These are phyloP conservation scores for Kwoniella dejecticola DNA, from an alignment of 768 basidiomycete species.

Conservation along the genomic window DNA sequence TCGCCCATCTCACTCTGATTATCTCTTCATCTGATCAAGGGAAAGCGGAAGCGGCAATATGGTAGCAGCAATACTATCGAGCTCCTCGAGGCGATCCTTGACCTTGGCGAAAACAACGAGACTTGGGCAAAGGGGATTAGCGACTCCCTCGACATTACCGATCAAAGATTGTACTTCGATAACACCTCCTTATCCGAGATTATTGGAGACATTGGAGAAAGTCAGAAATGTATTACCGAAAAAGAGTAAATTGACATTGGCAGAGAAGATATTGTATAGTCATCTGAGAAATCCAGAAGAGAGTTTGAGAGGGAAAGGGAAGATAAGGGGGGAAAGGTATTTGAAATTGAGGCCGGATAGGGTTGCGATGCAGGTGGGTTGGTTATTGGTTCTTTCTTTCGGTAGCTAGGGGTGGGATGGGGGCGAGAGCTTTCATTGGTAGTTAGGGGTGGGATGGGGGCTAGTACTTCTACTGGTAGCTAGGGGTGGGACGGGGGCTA, in stretches of 20 bases:
- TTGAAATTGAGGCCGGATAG: conserved; percentile 87
- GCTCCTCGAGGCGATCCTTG: too few species aligned
- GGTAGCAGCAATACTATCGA: too few species aligned
- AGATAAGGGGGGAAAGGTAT: conserved; percentile 81
- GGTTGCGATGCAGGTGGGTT: conserved; percentile 94
- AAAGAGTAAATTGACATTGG: conserved; percentile 77
- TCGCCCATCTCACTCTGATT: background rate
- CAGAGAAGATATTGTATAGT: conserved; percentile 96
- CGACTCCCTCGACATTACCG: conserved; percentile 55
- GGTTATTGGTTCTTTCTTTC: background rate
- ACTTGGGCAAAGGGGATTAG: conserved; percentile 47
- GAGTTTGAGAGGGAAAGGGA: conserved; percentile 65
- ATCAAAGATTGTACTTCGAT: conserved; percentile 71
- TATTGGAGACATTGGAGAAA: conserved; percentile 69
- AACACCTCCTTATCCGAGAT: conserved; percentile 76
- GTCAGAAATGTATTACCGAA: conserved; percentile 70
- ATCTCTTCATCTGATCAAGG: background rate
- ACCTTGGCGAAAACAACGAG: too few species aligned
- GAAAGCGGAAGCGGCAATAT: too few species aligned
- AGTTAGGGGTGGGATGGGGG: too few species aligned
- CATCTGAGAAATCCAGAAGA: conserved; percentile 81
- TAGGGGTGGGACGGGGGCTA: too few species aligned
- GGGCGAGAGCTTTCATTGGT: too few species aligned
- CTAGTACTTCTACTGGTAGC: too few species aligned
- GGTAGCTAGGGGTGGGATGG: background rate